phyloP scores from a whole-genome alignment of 1,139 yeast genomes.

The Debaryomyces subglobosus region DNA sequence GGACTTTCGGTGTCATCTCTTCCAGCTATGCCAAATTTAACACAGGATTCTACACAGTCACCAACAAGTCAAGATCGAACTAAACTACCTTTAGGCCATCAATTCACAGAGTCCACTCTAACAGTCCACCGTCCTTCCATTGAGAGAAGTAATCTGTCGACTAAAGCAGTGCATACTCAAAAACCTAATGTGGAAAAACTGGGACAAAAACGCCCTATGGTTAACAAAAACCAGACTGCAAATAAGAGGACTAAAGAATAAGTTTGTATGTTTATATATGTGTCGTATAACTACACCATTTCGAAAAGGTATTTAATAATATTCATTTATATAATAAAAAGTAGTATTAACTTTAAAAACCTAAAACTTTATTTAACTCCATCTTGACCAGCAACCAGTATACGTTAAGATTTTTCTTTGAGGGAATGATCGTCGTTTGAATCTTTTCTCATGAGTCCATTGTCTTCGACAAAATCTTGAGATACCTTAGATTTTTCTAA shows the following conservation, averaged over 20 bases:
- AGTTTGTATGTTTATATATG: conserved; percentile 4
- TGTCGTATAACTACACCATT: not conserved
- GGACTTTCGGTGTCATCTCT: conserved; percentile 6
- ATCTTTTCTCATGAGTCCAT: not conserved
- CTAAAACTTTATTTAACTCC: not conserved
- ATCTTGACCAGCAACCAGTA: not conserved
- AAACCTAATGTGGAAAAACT: conserved; percentile 7
- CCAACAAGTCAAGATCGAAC: conserved; percentile 5
- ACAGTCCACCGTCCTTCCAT: conserved; percentile 35
- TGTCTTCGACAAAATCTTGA: conserved; percentile 10
- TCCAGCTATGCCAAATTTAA: conserved; percentile 6
- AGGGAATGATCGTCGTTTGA: conserved; percentile 3
- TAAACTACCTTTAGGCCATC: conserved; percentile 22
- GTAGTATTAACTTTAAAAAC: not conserved
- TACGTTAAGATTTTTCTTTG: not conserved
- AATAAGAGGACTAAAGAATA: conserved; percentile 18
- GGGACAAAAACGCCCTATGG: conserved; percentile 15
- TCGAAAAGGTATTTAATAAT: not conserved
- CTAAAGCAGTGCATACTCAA: conserved; percentile 6
- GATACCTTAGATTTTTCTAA: conserved; percentile 17
- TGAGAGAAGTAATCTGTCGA: conserved; percentile 16
- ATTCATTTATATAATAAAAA: not conserved
- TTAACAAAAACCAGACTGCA: conserved; percentile 12
- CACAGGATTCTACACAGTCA: conserved; percentile 3
- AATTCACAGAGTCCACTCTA: conserved; percentile 34